A percentile compares a stretch with the other conserved stretches of the same genome.
phyloP scores from a whole-genome alignment of 805 yeast species.

The Candida stauntonica region DNA sequence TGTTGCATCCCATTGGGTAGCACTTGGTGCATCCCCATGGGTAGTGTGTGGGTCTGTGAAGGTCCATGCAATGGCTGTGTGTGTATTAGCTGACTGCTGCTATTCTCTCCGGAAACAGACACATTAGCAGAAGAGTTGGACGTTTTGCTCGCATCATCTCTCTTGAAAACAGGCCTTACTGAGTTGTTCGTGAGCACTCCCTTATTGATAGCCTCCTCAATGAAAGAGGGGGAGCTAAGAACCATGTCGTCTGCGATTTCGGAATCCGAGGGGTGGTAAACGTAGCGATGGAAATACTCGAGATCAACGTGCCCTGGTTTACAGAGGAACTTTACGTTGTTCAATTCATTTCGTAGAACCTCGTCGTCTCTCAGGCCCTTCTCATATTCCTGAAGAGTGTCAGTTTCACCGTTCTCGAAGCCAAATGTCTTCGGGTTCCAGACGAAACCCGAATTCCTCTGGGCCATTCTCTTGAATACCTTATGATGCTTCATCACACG shows the following conservation, averaged over 20 bases:
- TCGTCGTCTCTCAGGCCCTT: constrained; percentile 15
- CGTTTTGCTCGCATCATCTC: too few species aligned
- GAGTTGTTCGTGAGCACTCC: constrained; percentile 20
- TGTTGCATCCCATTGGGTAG: background rate
- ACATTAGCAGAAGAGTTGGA: too few species aligned
- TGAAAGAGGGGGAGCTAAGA: constrained; percentile 19
- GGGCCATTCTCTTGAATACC: constrained; percentile 24
- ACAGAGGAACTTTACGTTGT: constrained; percentile 20
- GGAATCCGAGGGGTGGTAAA: constrained; percentile 11
- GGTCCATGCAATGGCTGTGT: background rate
- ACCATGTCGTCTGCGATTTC: constrained; percentile 17
- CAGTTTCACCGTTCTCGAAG: constrained; percentile 16
- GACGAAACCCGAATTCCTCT: constrained; percentile 16
- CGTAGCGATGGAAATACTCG: constrained; percentile 26
- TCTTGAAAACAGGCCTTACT: constrained; percentile 13
- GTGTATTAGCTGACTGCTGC: too few species aligned
- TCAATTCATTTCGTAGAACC: constrained; percentile 14
- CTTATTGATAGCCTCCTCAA: constrained; percentile 23
- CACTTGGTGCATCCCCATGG: background rate
- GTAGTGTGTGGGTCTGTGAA: background rate
- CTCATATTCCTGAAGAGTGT: constrained; percentile 14
- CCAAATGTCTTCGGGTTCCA: constrained; percentile 24
- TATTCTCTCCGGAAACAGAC: too few species aligned
- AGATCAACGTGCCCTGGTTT: constrained; percentile 26
- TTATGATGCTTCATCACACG: constrained; percentile 26